Base-by-base conservation (phyloP, 2,329 filamentous ascomycete species). In the Epicoccum nigrum region DNA sequence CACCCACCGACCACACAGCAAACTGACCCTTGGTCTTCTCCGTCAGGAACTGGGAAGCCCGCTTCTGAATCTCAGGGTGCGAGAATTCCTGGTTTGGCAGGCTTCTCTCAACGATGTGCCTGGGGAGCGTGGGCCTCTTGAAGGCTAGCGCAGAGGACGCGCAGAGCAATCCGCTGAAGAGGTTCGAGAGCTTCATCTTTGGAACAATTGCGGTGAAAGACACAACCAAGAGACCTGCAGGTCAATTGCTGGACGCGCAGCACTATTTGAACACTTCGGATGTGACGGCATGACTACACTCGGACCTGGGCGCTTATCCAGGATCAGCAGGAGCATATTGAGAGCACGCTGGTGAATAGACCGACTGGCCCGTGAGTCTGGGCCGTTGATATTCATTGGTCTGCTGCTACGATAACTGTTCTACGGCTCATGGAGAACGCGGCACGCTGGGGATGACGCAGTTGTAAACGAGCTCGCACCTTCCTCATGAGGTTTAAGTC, bases 141-240 rank as follows among this genome's bases (percentile, higher is more conserved):
- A 51, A 66, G 48, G 68, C 68, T 19, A 69, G 42, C 33, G 63
- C 64, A n/a, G 61, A 60, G 8, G 67, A 67, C 40, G 65, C 68
- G 47, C 61, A 71, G 13, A 70, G 52, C 43, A 71, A 41, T 16
- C 63, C 57, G 45, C 62, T 60, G 43, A 65, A 51, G 35, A 66
- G 20, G n/a, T 65, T 51, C 16, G 63, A 52, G 52, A 71, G 58
- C 64, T 65, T 71, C 70, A 73, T 73, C 19, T 56, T 70, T 55
- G 4, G 47, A 46, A 39, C 47, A 42, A 52, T 17, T 30, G 37
- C 23, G 46, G 45, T 25, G 19, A 23, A 46, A 48, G 51, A 30
- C 52, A 46, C 31, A 40, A 37, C 38, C 38, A 47, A 28, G 41
- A 5, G 33, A 33, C 37, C 39, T 44, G n/a, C 2, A 12, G 15